Percentiles rank a stretch among this genome's conserved stretches.
phyloP scores from a whole-genome alignment of 441 rosid species.

The Breynia disticha region DNA sequence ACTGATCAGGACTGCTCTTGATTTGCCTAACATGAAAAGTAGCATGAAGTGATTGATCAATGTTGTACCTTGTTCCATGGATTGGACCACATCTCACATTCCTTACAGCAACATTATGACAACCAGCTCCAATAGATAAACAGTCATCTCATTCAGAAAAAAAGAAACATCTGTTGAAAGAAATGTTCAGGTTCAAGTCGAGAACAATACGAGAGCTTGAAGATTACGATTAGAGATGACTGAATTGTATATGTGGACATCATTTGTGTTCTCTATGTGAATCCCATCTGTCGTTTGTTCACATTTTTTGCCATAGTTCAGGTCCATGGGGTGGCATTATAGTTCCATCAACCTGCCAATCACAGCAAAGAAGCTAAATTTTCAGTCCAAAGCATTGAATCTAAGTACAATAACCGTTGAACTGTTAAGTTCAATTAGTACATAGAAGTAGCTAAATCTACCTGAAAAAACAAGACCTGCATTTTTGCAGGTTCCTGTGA shows the following conservation, averaged over 20 bases:
- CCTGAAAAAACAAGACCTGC: constrained; percentile 31
- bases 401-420: no score
- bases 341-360: constrained; percentile 43
- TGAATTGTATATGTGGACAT: constrained; percentile 29
- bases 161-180: not conserved
- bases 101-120: constrained; percentile 31
- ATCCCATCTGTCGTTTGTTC: constrained; percentile 39
- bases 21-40: not conserved
- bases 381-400: not conserved
- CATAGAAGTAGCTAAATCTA: constrained; percentile 1
- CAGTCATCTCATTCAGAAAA: constrained; percentile 34
- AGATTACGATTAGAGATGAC: constrained; percentile 29
- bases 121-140: constrained; percentile 40
- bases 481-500: constrained; percentile 35
- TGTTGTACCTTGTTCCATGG: constrained; percentile 40
- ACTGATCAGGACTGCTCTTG: no score
- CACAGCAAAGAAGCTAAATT: not conserved
- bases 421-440: no score
- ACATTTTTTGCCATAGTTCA: constrained; percentile 22
- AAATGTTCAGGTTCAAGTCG: not conserved
- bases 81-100: constrained; percentile 43
- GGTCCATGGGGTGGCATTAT: constrained; percentile 51
- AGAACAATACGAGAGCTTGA: not conserved
- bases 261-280: constrained; percentile 38
- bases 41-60: not conserved